Percentiles rank a stretch among this genome's conserved stretches.
These are phyloP conservation scores for Tetradesmus lagerheimii DNA, from an alignment of 139 green algal genomes.

Conservation along the genomic window DNA sequence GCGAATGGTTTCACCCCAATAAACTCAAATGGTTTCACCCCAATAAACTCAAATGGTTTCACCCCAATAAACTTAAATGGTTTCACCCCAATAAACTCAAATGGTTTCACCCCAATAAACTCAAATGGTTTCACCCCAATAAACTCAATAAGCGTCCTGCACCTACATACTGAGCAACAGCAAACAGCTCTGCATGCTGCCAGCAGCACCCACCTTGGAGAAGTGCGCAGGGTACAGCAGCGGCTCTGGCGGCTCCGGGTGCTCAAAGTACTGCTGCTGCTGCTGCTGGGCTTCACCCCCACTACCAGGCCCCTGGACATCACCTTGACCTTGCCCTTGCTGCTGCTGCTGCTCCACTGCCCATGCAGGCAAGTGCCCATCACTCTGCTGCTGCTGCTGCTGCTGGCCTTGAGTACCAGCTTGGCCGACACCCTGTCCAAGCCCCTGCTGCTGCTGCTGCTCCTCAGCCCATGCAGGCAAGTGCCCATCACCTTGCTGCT, in stretches of 20 bases:
- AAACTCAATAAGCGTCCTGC: too few species aligned
- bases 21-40: too few species aligned
- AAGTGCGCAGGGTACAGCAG: constrained; percentile 35
- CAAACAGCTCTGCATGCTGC: too few species aligned
- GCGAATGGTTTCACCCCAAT: too few species aligned
- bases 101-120: too few species aligned
- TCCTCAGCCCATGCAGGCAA: constrained; percentile 23
- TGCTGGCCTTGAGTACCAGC: not conserved
- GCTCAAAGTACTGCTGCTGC: not conserved
- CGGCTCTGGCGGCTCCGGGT: not conserved
- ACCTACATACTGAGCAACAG: too few species aligned
- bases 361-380: constrained; percentile 17
- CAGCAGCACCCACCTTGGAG: not conserved
- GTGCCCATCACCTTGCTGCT: not conserved
- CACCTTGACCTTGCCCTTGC: not conserved
- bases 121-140: too few species aligned
- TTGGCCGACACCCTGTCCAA: not conserved
- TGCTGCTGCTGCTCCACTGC: not conserved
- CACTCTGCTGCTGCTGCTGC: too few species aligned
- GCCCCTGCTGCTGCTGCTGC: not conserved
- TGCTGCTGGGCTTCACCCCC: not conserved
- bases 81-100: too few species aligned
- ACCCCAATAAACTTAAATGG: too few species aligned
- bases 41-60: too few species aligned
- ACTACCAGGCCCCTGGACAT: too few species aligned